Conservation (phyloP, 1,284 basidiomycete genomes). For the Phenoliferia sp. region DNA sequence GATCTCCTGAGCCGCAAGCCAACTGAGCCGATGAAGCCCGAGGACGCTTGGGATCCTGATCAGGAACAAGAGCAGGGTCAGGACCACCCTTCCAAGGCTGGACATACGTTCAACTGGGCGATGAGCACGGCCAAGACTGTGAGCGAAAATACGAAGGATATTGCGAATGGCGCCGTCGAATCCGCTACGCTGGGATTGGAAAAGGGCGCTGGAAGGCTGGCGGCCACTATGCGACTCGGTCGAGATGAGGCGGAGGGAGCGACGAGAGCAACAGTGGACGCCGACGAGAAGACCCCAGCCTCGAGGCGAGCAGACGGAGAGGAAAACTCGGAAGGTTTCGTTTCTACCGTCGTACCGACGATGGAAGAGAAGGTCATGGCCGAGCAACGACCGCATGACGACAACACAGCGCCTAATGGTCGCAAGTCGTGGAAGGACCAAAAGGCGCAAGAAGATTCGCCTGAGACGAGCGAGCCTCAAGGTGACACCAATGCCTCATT, state of each 20-base stretch:
- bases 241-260: conserved; percentile 4
- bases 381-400: conserved; percentile 40
- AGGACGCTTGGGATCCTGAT: conserved; percentile 69
- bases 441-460: conserved; percentile 35
- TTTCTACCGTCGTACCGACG: conserved; percentile 62
- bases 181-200: conserved; percentile 11
- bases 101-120: conserved; percentile 12
- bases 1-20: conserved; percentile 49
- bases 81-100: conserved; percentile 7
- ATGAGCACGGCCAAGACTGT: conserved; percentile 2
- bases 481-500: neutral
- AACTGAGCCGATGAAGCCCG: conserved; percentile 37
- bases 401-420: neutral
- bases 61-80: conserved; percentile 47
- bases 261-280: neutral
- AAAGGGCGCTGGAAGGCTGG: conserved; percentile 6
- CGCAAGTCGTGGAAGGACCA: conserved; percentile 20
- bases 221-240: neutral
- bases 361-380: conserved; percentile 63
- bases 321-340: conserved; percentile 45
- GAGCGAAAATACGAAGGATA: conserved; percentile 10
- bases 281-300: conserved; percentile 10
- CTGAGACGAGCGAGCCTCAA: neutral
- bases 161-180: neutral
- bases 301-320: conserved; percentile 11